Conservation (phyloP, 352 stramenopile genomes). For the Phytophthora pseudosyringae region DNA sequence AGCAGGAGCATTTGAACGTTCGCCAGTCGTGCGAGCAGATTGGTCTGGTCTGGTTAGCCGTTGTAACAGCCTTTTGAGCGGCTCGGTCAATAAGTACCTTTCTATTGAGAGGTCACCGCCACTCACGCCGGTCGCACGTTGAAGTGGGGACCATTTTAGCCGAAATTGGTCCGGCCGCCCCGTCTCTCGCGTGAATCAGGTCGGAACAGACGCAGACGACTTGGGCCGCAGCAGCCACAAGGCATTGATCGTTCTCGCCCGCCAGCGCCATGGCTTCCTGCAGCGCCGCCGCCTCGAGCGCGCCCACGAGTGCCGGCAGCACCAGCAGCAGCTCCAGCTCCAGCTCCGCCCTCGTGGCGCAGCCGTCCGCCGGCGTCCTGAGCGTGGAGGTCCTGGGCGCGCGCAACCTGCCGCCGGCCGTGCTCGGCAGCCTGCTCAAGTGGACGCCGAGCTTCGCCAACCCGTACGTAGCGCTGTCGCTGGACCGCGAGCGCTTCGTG, state of each 20-base stretch:
- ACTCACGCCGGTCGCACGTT: slow-evolving; percentile 2
- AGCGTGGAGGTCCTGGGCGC: slow-evolving; percentile 64
- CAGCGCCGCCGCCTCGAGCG: slow-evolving; percentile 14
- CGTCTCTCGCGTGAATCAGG: slow-evolving; percentile 25
- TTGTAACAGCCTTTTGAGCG: too few species aligned
- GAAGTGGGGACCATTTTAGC: slow-evolving; percentile 6
- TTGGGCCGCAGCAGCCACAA: background rate
- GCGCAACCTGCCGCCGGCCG: slow-evolving; percentile 63
- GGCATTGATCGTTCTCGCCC: slow-evolving; percentile 22
- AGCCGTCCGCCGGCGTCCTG: slow-evolving; percentile 47
- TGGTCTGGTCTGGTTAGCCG: too few species aligned
- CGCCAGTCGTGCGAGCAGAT: too few species aligned
- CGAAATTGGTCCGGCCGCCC: slow-evolving; percentile 4
- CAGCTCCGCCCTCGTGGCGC: background rate
- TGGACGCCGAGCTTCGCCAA: slow-evolving; percentile 77
- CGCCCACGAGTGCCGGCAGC: slow-evolving; percentile 13
- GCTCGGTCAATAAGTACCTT: too few species aligned
- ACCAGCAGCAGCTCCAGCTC: slow-evolving; percentile 11
- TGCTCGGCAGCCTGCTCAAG: slow-evolving; percentile 69
- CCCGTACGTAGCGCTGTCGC: slow-evolving; percentile 64
- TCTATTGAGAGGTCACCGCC: too few species aligned
- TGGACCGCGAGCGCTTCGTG: slow-evolving; percentile 60
- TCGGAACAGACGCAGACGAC: slow-evolving; percentile 27
- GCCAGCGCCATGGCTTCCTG: slow-evolving; percentile 44
- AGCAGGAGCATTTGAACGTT: background rate